Evolutionary conservation across 2,329 filamentous ascomycete species (phyloP), one percentile per base, ranked within the genome.

Genomic region (Fusarium heterosporum): DNA sequence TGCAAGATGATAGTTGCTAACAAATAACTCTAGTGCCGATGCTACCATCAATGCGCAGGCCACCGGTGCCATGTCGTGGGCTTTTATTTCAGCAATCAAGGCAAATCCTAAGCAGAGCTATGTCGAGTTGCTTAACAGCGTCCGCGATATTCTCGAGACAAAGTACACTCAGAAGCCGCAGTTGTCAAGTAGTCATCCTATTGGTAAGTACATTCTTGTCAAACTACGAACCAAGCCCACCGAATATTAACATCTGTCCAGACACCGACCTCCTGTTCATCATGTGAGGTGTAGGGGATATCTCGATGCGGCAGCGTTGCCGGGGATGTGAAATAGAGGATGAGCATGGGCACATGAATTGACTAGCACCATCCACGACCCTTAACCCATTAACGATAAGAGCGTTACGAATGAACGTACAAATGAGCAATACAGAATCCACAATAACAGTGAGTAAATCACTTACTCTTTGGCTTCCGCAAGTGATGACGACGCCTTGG

Each of bases 61-160:
- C 32, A 99, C 96, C 0, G 96, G 96, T 55, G 96, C 96, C 78
- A 98, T 99, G 96, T 97, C 93, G 5, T 97, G 92, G 89, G 96
- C 96, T 3, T 99, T 99, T 78, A 96, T 99, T 78, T 89, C 86
- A 2, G 90, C 94, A 19, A 85, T 98, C 74, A 94, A 92, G 84
- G 93, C 94, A 82, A 97, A 97, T 76, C 93, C 93, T 1, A 90
- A 97, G 77, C 96, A 98, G 83, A 97, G 91, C 81, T 99, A 99
- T 76, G 92, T 98, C 49, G 90, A 97, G 83, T 83, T 99, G 58
- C 86, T 99, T 70, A 98, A 97, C 84, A 97, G 90, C 79, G 94
- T 99, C 74, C 92, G 96, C 58, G 94, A 97, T 57, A 90, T 97
- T 75, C 84, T 99, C 60, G 83, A 91, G 69, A 87, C 87, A 38